A percentile compares a stretch with the other conserved stretches of the same genome.
These are phyloP conservation scores for Lumnitzera littorea DNA, from an alignment of 345 rosid genomes.

Conservation along the genomic window DNA sequence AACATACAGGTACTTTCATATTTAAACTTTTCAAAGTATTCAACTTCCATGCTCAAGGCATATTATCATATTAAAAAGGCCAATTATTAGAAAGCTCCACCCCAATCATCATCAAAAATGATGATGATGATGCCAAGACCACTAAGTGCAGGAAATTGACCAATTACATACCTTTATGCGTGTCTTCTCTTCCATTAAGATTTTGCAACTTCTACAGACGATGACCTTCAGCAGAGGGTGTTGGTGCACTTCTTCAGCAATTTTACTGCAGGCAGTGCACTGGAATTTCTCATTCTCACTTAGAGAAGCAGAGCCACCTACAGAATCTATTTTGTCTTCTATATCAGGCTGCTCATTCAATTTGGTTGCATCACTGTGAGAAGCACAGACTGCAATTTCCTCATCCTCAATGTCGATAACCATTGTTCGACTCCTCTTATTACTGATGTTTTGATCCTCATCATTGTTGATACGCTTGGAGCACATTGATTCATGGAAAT, in stretches of 20 bases:
- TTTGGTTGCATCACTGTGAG: slow-evolving; percentile 9
- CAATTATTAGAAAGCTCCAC: too few relatives aligned
- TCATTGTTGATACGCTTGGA: slow-evolving; percentile 36
- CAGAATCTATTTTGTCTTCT: slow-evolving; percentile 14
- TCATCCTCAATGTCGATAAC: slow-evolving; percentile 37
- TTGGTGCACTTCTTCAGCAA: slow-evolving; percentile 53
- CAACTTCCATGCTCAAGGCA: too few relatives aligned
- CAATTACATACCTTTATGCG: slow-evolving; percentile 44
- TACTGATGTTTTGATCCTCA: slow-evolving; percentile 25
- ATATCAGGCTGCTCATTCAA: slow-evolving; percentile 21
- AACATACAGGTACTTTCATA: too few relatives aligned
- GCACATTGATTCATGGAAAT: slow-evolving; percentile 18
- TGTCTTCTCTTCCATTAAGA: slow-evolving; percentile 53
- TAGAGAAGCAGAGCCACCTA: slow-evolving; percentile 19
- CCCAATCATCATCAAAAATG: too few relatives aligned
- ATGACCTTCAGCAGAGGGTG: slow-evolving; percentile 88
- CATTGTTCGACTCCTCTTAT: slow-evolving; percentile 37
- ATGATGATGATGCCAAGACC: too few relatives aligned
- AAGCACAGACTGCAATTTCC: slow-evolving; percentile 21
- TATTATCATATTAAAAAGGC: too few relatives aligned
- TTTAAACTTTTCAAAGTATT: too few relatives aligned
- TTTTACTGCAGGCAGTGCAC: slow-evolving; percentile 76
- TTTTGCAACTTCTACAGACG: slow-evolving; percentile 80
- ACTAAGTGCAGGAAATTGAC: too few relatives aligned
- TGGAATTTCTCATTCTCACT: slow-evolving; percentile 30